Evolutionary conservation across 177 flowering plant species (phyloP).

Genomic region (Telopea speciosissima): DNA sequence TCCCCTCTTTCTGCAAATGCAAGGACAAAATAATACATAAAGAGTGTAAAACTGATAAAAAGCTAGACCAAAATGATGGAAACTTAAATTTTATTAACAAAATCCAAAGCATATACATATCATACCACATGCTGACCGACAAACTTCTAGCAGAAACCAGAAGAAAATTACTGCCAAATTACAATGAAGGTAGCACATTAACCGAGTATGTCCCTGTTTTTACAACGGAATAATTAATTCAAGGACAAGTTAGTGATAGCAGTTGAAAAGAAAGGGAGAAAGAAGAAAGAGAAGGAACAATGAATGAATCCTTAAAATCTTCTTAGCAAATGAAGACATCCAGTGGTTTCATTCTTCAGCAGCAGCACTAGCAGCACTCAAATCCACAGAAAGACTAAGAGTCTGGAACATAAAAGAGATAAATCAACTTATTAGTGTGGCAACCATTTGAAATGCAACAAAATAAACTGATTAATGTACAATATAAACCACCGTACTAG

Average conservation of each 20-base stretch:
- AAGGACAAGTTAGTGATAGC: neutral
- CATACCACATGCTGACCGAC: neutral
- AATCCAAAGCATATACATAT: neutral
- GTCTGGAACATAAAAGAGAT: slow-evolving; percentile 32
- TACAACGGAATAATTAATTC: neutral
- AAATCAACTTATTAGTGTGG: neutral
- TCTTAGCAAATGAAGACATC: neutral
- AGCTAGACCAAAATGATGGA: too few relatives aligned
- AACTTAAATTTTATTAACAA: neutral
- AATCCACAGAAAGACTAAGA: slow-evolving; percentile 80
- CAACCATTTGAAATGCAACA: neutral
- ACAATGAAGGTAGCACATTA: neutral
- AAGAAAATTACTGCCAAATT: too few relatives aligned
- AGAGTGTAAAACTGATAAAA: neutral
- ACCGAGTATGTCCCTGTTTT: neutral
- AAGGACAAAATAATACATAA: neutral
- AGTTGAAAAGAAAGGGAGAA: neutral
- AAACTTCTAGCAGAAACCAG: too few relatives aligned
- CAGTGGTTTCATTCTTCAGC: slow-evolving; percentile 32
- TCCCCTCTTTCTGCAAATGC: neutral
- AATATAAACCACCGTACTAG: too few relatives aligned
- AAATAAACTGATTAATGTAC: too few relatives aligned
- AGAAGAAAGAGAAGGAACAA: neutral
- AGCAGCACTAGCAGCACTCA: slow-evolving; percentile 86
- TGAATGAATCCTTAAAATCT: neutral